Conservation (phyloP, 2,329 filamentous ascomycete genomes). For the Talaromyces pinophilus region DNA sequence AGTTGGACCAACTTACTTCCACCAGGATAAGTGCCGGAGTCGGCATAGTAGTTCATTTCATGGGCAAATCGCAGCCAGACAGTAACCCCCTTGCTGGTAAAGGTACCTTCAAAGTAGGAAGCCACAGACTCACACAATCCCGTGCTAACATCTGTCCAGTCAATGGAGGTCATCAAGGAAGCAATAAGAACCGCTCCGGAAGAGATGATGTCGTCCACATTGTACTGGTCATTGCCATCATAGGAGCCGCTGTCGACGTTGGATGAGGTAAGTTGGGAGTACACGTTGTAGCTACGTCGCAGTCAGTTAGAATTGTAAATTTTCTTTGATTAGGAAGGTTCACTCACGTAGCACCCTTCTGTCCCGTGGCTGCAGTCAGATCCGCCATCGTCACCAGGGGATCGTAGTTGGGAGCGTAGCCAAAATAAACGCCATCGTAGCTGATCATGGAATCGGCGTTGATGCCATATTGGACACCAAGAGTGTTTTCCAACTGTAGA, state of each 20-base stretch:
- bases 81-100: constrained; percentile 13
- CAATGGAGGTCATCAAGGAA: constrained; percentile 10
- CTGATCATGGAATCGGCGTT: background rate
- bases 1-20: background rate
- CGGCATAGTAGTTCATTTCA: constrained; percentile 19
- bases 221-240: constrained; percentile 15
- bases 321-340: too few relatives aligned
- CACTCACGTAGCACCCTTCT: background rate
- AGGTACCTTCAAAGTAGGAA: constrained; percentile 15
- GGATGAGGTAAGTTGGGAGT: constrained; percentile 5
- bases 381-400: background rate
- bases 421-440: background rate
- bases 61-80: constrained; percentile 19
- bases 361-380: background rate
- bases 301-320: background rate
- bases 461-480: constrained; percentile 15
- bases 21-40: constrained; percentile 12
- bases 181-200: constrained; percentile 18
- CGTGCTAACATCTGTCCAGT: constrained; percentile 14
- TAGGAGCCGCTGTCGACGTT: constrained; percentile 16
- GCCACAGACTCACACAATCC: constrained; percentile 9
- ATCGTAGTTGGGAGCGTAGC: background rate
- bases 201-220: constrained; percentile 13
- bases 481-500: constrained; percentile 15
- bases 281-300: constrained; percentile 10